Percentiles rank a stretch among this genome's conserved stretches.
These are phyloP conservation scores for Lunasporangiospora selenospora DNA, from an alignment of 192 early-diverging fungal genomes.

Conservation along the genomic window DNA sequence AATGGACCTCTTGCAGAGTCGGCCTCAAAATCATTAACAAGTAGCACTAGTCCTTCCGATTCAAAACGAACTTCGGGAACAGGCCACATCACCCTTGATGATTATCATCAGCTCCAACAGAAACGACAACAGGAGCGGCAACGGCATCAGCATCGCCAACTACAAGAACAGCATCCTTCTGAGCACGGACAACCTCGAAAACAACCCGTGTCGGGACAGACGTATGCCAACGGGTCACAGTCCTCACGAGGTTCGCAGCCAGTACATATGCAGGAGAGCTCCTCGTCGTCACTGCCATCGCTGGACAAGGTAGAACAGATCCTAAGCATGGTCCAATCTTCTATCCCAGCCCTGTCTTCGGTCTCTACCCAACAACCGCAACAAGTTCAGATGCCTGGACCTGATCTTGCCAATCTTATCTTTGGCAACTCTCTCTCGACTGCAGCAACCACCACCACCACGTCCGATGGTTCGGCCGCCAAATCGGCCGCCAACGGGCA, in stretches of 20 bases:
- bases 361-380: constrained; percentile 6
- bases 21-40: too few species aligned
- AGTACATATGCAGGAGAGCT: neutral
- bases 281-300: neutral
- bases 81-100: constrained; percentile 39
- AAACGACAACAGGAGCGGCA: constrained; percentile 35
- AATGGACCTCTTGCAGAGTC: too few species aligned
- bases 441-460: too few species aligned
- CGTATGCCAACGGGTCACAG: neutral
- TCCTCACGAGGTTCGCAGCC: neutral
- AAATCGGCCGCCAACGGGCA: neutral
- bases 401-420: constrained; percentile 35
- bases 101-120: constrained; percentile 34
- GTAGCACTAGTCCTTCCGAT: too few species aligned
- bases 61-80: constrained; percentile 26
- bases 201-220: neutral
- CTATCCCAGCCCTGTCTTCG: constrained; percentile 3
- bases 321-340: constrained; percentile 28
- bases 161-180: constrained; percentile 13
- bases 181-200: neutral
- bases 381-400: constrained; percentile 23
- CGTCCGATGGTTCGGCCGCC: neutral
- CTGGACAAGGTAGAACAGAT: constrained; percentile 26
- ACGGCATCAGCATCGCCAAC: constrained; percentile 9
- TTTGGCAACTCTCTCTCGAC: constrained; percentile 21